Percentiles rank a stretch among this genome's conserved stretches.
Evolutionary conservation across 2,329 filamentous ascomycete genomes (phyloP).

Genomic region (Diaporthe sp.): DNA sequence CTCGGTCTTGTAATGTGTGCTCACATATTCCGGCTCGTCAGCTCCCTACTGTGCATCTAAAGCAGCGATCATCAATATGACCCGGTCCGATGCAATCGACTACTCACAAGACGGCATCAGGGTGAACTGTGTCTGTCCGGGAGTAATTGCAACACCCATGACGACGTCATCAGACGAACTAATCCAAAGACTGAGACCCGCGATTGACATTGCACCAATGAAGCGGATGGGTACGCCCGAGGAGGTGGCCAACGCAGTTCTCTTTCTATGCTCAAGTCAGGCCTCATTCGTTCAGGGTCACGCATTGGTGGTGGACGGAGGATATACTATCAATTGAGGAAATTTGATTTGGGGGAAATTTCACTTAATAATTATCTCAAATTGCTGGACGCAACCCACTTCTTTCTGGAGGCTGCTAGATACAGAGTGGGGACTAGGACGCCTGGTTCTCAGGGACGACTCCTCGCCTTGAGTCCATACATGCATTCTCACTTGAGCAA

Average conservation of each 20-base stretch:
- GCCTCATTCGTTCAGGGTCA: constrained; percentile 66
- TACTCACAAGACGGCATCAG: constrained; percentile 59
- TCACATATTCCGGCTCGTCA: constrained; percentile 40
- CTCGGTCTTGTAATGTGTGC: not conserved
- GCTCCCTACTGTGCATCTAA: constrained; percentile 71
- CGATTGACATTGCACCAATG: constrained; percentile 62
- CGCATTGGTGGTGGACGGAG: constrained; percentile 65
- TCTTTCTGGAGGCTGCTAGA: too few species aligned
- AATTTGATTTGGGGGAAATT: not conserved
- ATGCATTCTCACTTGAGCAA: too few species aligned
- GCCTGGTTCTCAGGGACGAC: too few species aligned
- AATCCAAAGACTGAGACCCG: constrained; percentile 53
- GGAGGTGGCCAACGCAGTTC: constrained; percentile 62
- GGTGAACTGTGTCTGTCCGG: constrained; percentile 56
- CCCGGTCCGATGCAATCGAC: constrained; percentile 67
- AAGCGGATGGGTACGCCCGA: constrained; percentile 61
- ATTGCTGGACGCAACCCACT: too few species aligned
- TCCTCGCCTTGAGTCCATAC: too few species aligned
- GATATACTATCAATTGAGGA: constrained; percentile 61
- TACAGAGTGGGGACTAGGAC: too few species aligned
- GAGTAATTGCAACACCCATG: constrained; percentile 61
- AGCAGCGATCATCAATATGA: constrained; percentile 70
- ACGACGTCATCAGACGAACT: constrained; percentile 56
- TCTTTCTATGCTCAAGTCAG: constrained; percentile 62
- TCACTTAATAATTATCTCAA: too few species aligned